Evolutionary conservation across 257 asterid genomes (phyloP), one percentile per base, ranked within the genome.

Genomic region (Perilla frutescens): DNA sequence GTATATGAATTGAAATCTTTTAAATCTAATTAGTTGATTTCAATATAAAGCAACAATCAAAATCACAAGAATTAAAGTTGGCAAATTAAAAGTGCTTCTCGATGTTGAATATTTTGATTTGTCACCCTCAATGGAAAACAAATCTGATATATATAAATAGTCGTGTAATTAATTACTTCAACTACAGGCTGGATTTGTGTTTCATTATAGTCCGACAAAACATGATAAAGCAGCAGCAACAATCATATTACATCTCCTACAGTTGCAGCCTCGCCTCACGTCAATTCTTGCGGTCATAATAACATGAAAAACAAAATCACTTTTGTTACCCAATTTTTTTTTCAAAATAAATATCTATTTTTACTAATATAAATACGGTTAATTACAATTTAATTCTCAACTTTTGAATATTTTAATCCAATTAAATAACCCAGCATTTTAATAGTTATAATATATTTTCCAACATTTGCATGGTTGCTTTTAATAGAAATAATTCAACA

Each of bases 11-110:
- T 20, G 26, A 20, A 20, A 20, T 20, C 26, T 20, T 20, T 20
- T 20, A 20, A 57, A 57, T 34, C 45, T 51, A 10, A 34, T 48
- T 59, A 62, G 47, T 39, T 62, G 66, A 48, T 26, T 70, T 74
- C 74, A 56, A 47, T n/a, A 48, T 36, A 54, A 81, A 57, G 80
- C 40, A 63, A 49, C 69, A 62, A 73, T 63, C 65, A 69, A 40
- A 69, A 57, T 14, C 11, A 8, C 29, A 53, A 66, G 49, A 68
- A 11, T 58, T 62, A 62, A 59, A 80, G 75, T 71, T 14, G 39
- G 74, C 53, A 2, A 34, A 34, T 20, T 20, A 54, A 77, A 79
- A 77, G 71, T 73, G 82, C 56, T 57, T 49, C 63, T 71, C 54
- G 73, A 76, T 51, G 77, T 76, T 70, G 80, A 58, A 53, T 11